These are phyloP conservation scores for Trametes cingulata DNA, from an alignment of 768 basidiomycete genomes.

Conservation along the genomic window DNA sequence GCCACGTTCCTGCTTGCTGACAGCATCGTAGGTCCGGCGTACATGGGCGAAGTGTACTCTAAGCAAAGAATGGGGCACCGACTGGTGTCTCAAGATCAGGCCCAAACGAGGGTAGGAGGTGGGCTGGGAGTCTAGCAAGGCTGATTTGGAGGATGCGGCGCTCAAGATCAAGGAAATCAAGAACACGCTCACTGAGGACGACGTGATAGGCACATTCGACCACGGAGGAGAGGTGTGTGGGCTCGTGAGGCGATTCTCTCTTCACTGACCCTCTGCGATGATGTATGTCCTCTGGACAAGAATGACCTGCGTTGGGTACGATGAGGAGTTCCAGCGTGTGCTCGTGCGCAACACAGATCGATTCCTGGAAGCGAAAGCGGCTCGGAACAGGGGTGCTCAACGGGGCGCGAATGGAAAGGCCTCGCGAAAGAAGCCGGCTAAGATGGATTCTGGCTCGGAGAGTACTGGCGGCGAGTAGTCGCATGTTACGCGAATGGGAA, in stretches of 20 bases:
- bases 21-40: neutral
- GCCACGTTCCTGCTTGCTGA: neutral
- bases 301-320: conserved; percentile 2
- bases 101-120: neutral
- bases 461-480: too few species aligned
- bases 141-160: neutral
- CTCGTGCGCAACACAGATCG: neutral
- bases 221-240: neutral
- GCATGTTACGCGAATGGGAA: too few species aligned
- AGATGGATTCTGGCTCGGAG: too few species aligned
- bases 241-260: neutral
- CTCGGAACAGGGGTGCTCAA: too few species aligned
- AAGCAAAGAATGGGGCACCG: neutral
- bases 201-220: neutral
- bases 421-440: too few species aligned
- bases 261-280: neutral
- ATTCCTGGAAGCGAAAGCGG: neutral
- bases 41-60: neutral
- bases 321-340: neutral
- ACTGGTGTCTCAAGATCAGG: neutral
- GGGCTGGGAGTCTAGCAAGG: neutral
- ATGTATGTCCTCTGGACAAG: neutral
- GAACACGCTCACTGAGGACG: neutral
- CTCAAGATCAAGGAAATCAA: neutral
- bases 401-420: too few species aligned